phyloP scores from a whole-genome alignment of 192 early-diverging fungal species.

The Podila epigama region DNA sequence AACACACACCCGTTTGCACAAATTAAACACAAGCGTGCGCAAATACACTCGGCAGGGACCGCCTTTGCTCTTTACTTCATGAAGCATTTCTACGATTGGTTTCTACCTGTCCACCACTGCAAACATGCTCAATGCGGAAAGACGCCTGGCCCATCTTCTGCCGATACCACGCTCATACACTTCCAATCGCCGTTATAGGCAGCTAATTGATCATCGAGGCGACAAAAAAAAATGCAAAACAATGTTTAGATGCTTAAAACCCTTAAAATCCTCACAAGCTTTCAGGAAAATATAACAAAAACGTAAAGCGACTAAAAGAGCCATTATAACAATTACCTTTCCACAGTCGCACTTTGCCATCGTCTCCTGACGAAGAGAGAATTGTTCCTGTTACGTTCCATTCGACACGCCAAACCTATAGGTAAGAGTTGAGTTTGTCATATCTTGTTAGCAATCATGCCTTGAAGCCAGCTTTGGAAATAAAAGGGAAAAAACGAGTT shows the following conservation, averaged over 20 bases:
- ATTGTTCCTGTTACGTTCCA: conserved; percentile 91
- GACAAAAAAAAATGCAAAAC: neutral
- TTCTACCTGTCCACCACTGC: too few species aligned
- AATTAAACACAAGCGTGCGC: neutral
- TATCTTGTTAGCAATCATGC: too few species aligned
- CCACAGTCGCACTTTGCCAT: conserved; percentile 85
- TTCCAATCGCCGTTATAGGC: conserved; percentile 64
- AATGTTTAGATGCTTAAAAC: too few species aligned
- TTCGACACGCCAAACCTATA: conserved; percentile 79
- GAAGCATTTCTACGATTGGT: neutral
- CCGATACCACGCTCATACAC: conserved; percentile 66
- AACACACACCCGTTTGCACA: neutral
- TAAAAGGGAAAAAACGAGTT: neutral
- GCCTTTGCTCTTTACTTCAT: neutral
- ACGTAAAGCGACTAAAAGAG: too few species aligned
- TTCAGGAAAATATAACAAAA: too few species aligned
- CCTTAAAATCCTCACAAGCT: too few species aligned
- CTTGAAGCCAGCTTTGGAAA: too few species aligned
- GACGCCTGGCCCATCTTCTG: conserved; percentile 50
- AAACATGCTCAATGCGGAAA: conserved; percentile 15
- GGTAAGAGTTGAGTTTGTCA: too few species aligned
- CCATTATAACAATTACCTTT: conserved; percentile 71
- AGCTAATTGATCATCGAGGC: neutral
- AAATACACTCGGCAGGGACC: conserved; percentile 10
- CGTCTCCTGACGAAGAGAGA: conserved; percentile 80